These are phyloP conservation scores for Talaromyces funiculosus DNA, from an alignment of 2,329 filamentous ascomycete species.

Conservation along the genomic window DNA sequence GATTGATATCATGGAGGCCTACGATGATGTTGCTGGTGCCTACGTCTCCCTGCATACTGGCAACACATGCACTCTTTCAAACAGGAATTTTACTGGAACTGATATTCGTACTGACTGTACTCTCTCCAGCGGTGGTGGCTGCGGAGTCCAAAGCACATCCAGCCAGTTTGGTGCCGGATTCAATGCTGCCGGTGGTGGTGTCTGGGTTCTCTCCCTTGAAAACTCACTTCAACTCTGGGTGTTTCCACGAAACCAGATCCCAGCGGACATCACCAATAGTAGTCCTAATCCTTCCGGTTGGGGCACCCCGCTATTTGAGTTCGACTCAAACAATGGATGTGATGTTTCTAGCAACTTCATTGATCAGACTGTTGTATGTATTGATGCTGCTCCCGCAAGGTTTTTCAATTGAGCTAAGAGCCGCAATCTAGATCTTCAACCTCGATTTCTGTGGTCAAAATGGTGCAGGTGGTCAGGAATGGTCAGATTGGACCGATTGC, in stretches of 20 bases:
- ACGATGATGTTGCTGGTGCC: conserved; percentile 41
- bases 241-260: conserved; percentile 42
- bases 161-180: conserved; percentile 49
- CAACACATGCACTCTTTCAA: conserved; percentile 38
- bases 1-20: conserved; percentile 49
- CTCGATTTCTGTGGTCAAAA: conserved; percentile 10
- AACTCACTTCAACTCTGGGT: conserved; percentile 48
- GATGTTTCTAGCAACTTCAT: conserved; percentile 38
- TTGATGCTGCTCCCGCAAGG: background rate
- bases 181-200: conserved; percentile 47
- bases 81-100: conserved; percentile 45
- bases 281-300: conserved; percentile 43
- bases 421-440: conserved; percentile 9
- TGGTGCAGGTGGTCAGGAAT: conserved; percentile 10
- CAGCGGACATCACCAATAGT: conserved; percentile 40
- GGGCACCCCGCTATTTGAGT: conserved; percentile 42
- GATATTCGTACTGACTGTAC: conserved; percentile 48
- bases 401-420: background rate
- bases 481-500: conserved; percentile 11
- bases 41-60: conserved; percentile 48
- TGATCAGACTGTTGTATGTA: conserved; percentile 37
- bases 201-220: conserved; percentile 48
- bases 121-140: conserved; percentile 34
- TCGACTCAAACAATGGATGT: conserved; percentile 36
- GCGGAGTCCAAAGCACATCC: conserved; percentile 36